Evolutionary conservation across 2,329 filamentous ascomycete species (phyloP).

Genomic region (Botrytis byssoidea): DNA sequence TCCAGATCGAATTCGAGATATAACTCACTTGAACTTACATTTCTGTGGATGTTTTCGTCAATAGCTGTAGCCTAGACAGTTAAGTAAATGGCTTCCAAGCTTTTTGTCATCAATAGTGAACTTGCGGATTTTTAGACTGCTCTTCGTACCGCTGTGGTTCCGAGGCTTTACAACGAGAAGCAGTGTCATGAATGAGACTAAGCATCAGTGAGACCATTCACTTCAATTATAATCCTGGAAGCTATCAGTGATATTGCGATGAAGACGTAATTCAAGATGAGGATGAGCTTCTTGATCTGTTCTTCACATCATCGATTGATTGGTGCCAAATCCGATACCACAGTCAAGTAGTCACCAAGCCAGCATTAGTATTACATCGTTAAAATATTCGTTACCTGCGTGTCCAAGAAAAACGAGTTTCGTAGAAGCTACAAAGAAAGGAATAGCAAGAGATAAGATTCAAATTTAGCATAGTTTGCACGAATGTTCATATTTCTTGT

Average conservation of each 20-base stretch:
- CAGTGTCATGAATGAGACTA: not conserved
- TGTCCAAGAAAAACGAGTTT: not conserved
- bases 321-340: not conserved
- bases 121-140: not conserved
- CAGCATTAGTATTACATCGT: not conserved
- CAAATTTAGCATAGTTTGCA: not conserved
- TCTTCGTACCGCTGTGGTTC: not conserved
- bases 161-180: not conserved
- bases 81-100: not conserved
- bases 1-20: not conserved
- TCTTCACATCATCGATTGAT: not conserved
- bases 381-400: not conserved
- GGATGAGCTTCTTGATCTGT: not conserved
- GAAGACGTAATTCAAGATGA: not conserved
- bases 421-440: not conserved
- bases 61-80: not conserved
- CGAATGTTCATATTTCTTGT: not conserved
- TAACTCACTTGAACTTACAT: not conserved
- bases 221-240: not conserved
- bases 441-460: not conserved
- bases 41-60: accelerated
- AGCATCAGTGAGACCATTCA: not conserved
- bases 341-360: not conserved
- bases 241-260: not conserved
- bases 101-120: not conserved